A percentile compares a stretch with the other conserved stretches of the same genome.
Conservation (phyloP, 1,284 basidiomycete species). For the Stygiomarasmius scandens region DNA sequence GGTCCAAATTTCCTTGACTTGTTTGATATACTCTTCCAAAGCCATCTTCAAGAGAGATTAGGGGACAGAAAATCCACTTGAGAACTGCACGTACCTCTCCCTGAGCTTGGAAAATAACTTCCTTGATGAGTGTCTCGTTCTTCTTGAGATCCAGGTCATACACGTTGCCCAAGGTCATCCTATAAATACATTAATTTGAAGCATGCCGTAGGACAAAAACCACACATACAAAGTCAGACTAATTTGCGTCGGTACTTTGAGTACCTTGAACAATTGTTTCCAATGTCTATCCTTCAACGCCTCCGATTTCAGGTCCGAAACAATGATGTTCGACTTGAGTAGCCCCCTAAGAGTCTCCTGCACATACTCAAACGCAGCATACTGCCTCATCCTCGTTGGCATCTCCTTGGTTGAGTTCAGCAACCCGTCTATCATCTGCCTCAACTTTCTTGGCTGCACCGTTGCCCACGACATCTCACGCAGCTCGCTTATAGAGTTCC, state of each 20-base stretch:
- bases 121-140: constrained; percentile 91
- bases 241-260: constrained; percentile 70
- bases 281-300: constrained; percentile 98
- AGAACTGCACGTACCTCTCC: constrained; percentile 70
- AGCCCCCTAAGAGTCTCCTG: constrained; percentile 88
- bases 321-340: constrained; percentile 87
- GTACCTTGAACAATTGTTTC: constrained; percentile 95
- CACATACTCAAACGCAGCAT: constrained; percentile 97
- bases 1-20: constrained; percentile 97
- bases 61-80: neutral
- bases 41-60: constrained; percentile 66
- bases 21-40: constrained; percentile 90
- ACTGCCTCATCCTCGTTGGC: constrained; percentile 99
- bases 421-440: constrained; percentile 91
- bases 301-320: constrained; percentile 95
- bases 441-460: constrained; percentile 91
- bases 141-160: constrained; percentile 96
- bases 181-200: constrained; percentile 30
- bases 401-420: constrained; percentile 94
- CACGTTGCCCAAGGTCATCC: constrained; percentile 95
- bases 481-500: constrained; percentile 91
- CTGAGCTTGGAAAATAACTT: constrained; percentile 96
- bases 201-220: neutral
- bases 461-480: constrained; percentile 91
- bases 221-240: constrained; percentile 66